Percentiles rank a stretch among this genome's conserved stretches.
Evolutionary conservation across 2,329 filamentous ascomycete species (phyloP).

Genomic region (Aphanocladium album): DNA sequence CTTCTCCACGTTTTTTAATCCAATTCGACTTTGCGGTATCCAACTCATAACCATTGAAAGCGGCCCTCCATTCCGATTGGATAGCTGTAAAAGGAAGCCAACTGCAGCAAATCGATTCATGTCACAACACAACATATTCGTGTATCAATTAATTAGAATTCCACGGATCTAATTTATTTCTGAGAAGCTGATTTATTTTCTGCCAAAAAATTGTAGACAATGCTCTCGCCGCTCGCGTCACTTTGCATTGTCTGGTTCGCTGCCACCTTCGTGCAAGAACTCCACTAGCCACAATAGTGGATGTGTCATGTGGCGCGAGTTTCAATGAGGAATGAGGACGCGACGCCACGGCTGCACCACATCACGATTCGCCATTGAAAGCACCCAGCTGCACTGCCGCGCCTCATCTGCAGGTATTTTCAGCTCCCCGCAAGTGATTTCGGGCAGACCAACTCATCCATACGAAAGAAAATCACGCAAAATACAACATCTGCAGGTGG

Average conservation of each 20-base stretch:
- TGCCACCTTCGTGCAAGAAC: too few relatives aligned
- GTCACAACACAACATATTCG: too few relatives aligned
- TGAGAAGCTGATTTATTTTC: too few relatives aligned
- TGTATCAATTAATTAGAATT: too few relatives aligned
- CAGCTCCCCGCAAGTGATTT: not conserved
- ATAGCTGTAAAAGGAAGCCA: too few relatives aligned
- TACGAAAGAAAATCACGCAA: not conserved
- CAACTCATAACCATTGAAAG: not conserved
- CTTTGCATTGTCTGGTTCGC: too few relatives aligned
- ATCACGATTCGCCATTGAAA: conserved; percentile 1
- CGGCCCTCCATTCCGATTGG: not conserved
- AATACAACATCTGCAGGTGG: not conserved
- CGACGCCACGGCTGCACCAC: conserved; percentile 8
- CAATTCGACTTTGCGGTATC: too few relatives aligned
- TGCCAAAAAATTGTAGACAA: too few relatives aligned
- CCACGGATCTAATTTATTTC: too few relatives aligned
- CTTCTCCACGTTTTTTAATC: not conserved
- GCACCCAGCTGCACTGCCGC: not conserved
- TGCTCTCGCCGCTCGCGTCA: too few relatives aligned
- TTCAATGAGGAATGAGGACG: not conserved
- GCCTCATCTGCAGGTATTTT: not conserved
- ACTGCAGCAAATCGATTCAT: not conserved
- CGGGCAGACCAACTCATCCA: not conserved
- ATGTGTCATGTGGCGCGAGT: conserved; percentile 7
- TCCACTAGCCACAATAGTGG: conserved; percentile 6